phyloP scores from a whole-genome alignment of 2,329 filamentous ascomycete genomes.

The Fusarium algeriense region DNA sequence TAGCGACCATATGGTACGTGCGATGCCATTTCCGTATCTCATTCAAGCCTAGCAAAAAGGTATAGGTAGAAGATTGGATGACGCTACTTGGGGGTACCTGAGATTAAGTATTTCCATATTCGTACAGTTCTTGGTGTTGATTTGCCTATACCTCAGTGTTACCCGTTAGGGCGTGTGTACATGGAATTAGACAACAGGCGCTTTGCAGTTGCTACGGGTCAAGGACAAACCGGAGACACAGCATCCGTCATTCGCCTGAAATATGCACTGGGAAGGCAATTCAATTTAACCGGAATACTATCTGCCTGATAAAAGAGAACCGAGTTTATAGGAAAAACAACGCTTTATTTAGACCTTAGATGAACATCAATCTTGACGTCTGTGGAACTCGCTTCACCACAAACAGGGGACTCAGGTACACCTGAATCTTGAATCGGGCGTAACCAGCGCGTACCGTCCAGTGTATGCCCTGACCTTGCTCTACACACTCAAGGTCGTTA shows the following conservation, averaged over 20 bases:
- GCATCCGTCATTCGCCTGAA: background rate
- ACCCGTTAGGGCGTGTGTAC: background rate
- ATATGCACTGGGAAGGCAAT: background rate
- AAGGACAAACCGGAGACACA: slow-evolving; percentile 10
- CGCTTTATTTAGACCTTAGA: background rate
- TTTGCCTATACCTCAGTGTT: background rate
- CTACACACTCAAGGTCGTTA: background rate
- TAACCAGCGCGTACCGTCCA: slow-evolving; percentile 6
- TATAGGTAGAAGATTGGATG: slow-evolving; percentile 9
- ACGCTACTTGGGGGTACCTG: slow-evolving; percentile 18
- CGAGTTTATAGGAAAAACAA: background rate
- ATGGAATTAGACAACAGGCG: background rate
- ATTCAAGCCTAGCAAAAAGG: background rate
- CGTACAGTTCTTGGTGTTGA: background rate
- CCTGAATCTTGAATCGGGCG: slow-evolving; percentile 29
- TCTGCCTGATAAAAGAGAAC: background rate
- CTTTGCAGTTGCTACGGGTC: slow-evolving; percentile 1
- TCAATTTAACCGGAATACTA: background rate
- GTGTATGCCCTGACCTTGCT: slow-evolving; percentile 3
- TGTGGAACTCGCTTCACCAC: background rate
- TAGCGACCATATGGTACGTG: slow-evolving; percentile 24
- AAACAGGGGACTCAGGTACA: slow-evolving; percentile 36
- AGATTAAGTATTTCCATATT: slow-evolving; percentile 4
- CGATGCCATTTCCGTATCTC: slow-evolving; percentile 18
- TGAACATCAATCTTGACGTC: background rate